phyloP scores from a whole-genome alignment of 441 rosid species.

The Jatropha podagrica region DNA sequence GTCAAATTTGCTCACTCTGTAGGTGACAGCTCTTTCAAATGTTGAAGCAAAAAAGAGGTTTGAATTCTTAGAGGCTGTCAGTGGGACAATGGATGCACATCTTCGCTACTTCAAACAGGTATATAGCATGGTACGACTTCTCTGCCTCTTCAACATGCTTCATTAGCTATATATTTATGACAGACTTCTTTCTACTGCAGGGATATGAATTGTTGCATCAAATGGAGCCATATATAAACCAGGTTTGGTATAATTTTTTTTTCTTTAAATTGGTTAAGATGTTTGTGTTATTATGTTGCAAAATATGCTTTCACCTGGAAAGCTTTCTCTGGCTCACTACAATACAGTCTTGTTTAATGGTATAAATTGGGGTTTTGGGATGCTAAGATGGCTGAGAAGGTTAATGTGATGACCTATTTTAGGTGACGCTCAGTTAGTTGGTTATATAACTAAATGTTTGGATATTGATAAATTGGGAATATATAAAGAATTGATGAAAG shows the following conservation, averaged over 20 bases:
- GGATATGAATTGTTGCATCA: slow-evolving; percentile 97
- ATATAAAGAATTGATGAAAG: not conserved
- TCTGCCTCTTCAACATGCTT: slow-evolving; percentile 19
- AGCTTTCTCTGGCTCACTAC: not conserved
- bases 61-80: slow-evolving; percentile 97
- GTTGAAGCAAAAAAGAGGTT: slow-evolving; percentile 98
- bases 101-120: slow-evolving; percentile 98
- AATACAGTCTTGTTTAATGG: not conserved
- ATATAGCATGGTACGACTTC: slow-evolving; percentile 17
- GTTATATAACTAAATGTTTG: slow-evolving; percentile 6
- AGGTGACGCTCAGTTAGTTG: not conserved
- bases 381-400: not conserved
- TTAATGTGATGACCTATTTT: not conserved
- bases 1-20: slow-evolving; percentile 20
- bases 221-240: slow-evolving; percentile 99
- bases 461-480: not conserved
- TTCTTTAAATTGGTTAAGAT: not conserved
- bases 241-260: slow-evolving; percentile 48
- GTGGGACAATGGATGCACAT: slow-evolving; percentile 99
- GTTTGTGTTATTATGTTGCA: slow-evolving; percentile 3
- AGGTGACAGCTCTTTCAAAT: slow-evolving; percentile 93
- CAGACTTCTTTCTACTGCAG: slow-evolving; percentile 38
- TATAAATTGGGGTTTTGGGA: not conserved
- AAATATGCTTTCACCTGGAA: slow-evolving; percentile 6
- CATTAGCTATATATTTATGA: slow-evolving; percentile 23